Base-by-base conservation (phyloP, 805 yeast genomes). In the Candida loeiensis region DNA sequence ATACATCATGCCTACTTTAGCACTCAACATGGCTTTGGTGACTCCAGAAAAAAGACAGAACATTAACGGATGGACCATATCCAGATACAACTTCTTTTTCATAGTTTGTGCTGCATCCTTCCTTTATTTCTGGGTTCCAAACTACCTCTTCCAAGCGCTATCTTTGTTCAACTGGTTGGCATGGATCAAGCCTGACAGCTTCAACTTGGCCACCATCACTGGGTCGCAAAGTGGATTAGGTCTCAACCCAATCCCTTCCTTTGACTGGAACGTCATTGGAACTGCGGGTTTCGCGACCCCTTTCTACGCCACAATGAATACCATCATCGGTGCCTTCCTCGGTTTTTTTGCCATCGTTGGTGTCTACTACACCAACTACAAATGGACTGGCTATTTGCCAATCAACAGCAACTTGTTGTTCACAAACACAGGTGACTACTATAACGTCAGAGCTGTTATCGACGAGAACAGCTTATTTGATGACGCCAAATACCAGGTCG, bases 51-150 rank as follows among this genome's bases (percentile, higher is more conserved):
- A 47, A 28, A 56, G 50, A 37, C 61, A 56, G 36, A 54, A 24
- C 21, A 56, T 60, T 24, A 49, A 58, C 45, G 65, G 66, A 11
- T 61, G 66, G 65, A 53, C 50, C n/a, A 53, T 59, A 21, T 50
- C 63, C 8, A 48, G 58, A 26, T 60, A 55, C 39, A 33, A 36
- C 17, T 57, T 55, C 40, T 53, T 46, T 25, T 47, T 44, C 25
- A 11, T 44, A 11, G 46, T 43, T 3, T 47, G 47, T 22, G 37
- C 34, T 9, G 31, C 20, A 6, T 56, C 62, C 3, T 61, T 60
- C 35, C 2, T 54, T 6, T 61, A 55, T 46, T 53, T 45, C 38
- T 60, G 66, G 66, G 19, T 60, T 18, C 65, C 65, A 4, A 44
- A 56, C 34, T 59, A 56, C 40, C 40, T 60, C 6, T 54, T 58